Evolutionary conservation across 2,329 filamentous ascomycete genomes (phyloP), one percentile per base, ranked within the genome.

Genomic region (Stemphylium beticola): DNA sequence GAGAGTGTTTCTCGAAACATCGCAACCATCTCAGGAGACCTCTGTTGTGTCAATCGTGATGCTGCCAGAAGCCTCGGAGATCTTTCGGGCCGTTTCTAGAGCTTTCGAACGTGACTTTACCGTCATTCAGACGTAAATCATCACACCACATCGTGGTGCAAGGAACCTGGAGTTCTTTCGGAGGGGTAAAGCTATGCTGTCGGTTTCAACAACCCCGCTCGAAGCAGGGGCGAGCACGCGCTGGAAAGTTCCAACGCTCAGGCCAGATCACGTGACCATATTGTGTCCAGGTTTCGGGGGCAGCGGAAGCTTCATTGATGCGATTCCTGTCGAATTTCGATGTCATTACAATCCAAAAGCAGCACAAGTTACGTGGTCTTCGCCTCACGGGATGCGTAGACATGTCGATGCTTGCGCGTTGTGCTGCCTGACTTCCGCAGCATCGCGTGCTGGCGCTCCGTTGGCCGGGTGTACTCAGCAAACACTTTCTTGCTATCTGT

Each of bases 1-100:
- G 17, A 9, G 31, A 18, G 41, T 15, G 12, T 37, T 68, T 73
- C 69, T 67, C 62, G 72, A 74, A 73, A 4, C 14, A 64, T 63
- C 67, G 46, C 45, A 54, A 43, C 11, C 11, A 22, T 58, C 15
- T 51, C 60, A 37, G 55, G 46, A 31, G 12, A 9, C 38, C 37
- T 10, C 47, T 49, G 46, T 53, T 49, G 34, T 31, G 49, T 49
- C 49, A 46, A 49, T 49, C 22, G 49, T 50, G 40, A 50, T 59
- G 53, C 36, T 43, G 50, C 56, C 49, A 59, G 40, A 61, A 65
- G 60, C 39, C 53, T 68, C 61, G 63, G 60, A 47, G 64, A 61
- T 54, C 40, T 17, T 45, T 68, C 64, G 66, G 60, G 57, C 18
- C 22, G 4, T 11, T 66, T 68, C 68, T 64, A 62, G 62, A 68